Evolutionary conservation across 139 green algal genomes (phyloP).

Genomic region (Volvox reticuliferus): DNA sequence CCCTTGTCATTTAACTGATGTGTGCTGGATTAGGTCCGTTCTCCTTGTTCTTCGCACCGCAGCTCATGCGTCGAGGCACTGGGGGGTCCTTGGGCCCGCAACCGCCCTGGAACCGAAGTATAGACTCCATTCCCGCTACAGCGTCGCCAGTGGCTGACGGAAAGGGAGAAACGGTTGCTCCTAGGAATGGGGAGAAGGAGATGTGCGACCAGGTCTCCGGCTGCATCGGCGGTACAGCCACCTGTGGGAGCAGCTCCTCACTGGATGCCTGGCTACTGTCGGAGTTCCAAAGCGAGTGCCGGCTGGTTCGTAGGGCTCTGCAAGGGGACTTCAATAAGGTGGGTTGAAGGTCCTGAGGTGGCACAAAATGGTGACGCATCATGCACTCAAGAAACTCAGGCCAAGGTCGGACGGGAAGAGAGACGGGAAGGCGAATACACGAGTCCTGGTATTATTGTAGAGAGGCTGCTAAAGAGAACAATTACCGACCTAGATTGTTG

Average conservation of each 20-base stretch:
- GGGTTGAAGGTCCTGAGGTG: neutral
- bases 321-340: conserved; percentile 90
- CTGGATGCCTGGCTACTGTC: conserved; percentile 7
- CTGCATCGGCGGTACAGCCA: no score
- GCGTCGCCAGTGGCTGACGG: neutral
- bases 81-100: neutral
- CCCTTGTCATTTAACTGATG: no score
- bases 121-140: neutral
- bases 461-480: no score
- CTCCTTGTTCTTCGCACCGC: neutral
- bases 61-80: conserved; percentile 6
- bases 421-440: no score
- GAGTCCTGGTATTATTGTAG: no score
- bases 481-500: no score
- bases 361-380: no score
- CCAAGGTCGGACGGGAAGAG: no score
- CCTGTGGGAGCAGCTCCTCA: neutral
- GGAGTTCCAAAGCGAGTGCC: conserved; percentile 75
- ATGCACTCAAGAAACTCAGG: no score
- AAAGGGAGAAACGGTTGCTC: neutral
- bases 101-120: conserved; percentile 20
- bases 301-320: conserved; percentile 74
- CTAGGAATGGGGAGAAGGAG: neutral
- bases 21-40: no score
- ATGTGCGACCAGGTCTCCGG: no score